Conservation (phyloP, 1,139 yeast genomes). For the Taphrina flavorubra region DNA sequence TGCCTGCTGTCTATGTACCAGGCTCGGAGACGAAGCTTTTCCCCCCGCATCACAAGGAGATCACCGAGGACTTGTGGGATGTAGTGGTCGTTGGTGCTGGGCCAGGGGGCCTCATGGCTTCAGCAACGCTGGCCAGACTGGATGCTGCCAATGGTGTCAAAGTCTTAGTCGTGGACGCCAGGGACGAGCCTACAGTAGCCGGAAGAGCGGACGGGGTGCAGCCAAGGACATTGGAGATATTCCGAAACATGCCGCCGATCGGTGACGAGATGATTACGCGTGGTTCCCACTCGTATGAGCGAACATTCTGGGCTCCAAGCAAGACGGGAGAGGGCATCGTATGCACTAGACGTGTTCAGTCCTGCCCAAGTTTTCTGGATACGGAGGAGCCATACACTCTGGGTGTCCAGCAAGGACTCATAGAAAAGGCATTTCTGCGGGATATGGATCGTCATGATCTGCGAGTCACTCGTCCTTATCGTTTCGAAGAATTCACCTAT, state of each 20-base stretch:
- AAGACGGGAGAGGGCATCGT: slow-evolving; percentile 46
- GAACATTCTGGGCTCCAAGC: slow-evolving; percentile 51
- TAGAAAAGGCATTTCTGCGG: slow-evolving; percentile 48
- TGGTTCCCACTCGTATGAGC: slow-evolving; percentile 51
- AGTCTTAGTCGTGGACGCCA: slow-evolving; percentile 52
- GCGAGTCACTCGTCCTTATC: slow-evolving; percentile 43
- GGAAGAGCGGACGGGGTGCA: slow-evolving; percentile 56
- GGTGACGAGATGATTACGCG: slow-evolving; percentile 51
- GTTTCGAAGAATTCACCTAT: slow-evolving; percentile 42
- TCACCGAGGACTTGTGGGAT: slow-evolving; percentile 46
- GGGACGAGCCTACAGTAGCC: slow-evolving; percentile 50
- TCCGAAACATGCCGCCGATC: slow-evolving; percentile 51
- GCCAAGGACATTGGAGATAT: slow-evolving; percentile 52
- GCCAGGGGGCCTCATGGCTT: slow-evolving; percentile 52
- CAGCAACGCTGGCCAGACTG: slow-evolving; percentile 51
- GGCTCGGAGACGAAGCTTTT: slow-evolving; percentile 16
- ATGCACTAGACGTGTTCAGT: slow-evolving; percentile 39
- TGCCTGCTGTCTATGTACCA: slow-evolving; percentile 3
- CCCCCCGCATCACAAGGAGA: slow-evolving; percentile 15
- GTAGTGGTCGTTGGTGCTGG: slow-evolving; percentile 55
- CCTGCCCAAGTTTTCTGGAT: slow-evolving; percentile 45
- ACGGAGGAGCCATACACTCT: slow-evolving; percentile 23
- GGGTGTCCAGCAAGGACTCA: slow-evolving; percentile 45
- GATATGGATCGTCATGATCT: slow-evolving; percentile 43
- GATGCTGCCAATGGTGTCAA: slow-evolving; percentile 48